Evolutionary conservation across 2,329 filamentous ascomycete species (phyloP), one percentile per base, ranked within the genome.

Genomic region (Aspergillus hortae): DNA sequence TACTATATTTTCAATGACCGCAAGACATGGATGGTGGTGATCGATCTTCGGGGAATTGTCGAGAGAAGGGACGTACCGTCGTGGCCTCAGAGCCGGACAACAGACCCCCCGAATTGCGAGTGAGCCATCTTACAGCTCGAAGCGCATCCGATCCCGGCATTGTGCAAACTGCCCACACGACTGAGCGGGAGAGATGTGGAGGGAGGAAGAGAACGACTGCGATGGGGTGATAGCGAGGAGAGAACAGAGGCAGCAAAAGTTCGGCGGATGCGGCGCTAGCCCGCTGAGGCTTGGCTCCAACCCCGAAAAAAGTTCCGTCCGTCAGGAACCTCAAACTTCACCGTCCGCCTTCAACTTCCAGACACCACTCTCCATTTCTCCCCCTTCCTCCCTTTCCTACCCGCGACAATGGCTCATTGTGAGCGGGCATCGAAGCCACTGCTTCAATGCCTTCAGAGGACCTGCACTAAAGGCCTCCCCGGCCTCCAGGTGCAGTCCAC

Each of bases 361-460:
- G 14, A 32, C 45, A n/a, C 23, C 17, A n/a, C 11, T 57, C 51
- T 54, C 56, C 50, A 45, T 56, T 55, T 59, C 52, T 44, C 44
- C 47, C 53, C 45, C 50, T 47, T 46, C 48, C 46, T 42, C 48
- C 32, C 17, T 40, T 25, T 46, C 30, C 25, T 38, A 23, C 42
- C 48, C 47, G 42, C 49, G 52, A 64, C 54, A 53, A 73, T 74
- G 72, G 69, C 67, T 55, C 70, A 72, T 62, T 74, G 71, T 49
- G 71, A 74, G 61, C 61, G 69, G 67, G 71, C 68, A 54, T 71
- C 72, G 5, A 73, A 68, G 67, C 71, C 71, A 43, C 58, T 74
- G 58, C 62, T 74, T 40, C 70, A 74, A 69, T 74, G 69, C 44
- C 63, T 74, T 38, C 70, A 71, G 51, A 68, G 63, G 32, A 63